Evolutionary conservation across 192 early-diverging fungal genomes (phyloP), one percentile per base, ranked within the genome.

Genomic region (Fimicolochytrium jonesii): DNA sequence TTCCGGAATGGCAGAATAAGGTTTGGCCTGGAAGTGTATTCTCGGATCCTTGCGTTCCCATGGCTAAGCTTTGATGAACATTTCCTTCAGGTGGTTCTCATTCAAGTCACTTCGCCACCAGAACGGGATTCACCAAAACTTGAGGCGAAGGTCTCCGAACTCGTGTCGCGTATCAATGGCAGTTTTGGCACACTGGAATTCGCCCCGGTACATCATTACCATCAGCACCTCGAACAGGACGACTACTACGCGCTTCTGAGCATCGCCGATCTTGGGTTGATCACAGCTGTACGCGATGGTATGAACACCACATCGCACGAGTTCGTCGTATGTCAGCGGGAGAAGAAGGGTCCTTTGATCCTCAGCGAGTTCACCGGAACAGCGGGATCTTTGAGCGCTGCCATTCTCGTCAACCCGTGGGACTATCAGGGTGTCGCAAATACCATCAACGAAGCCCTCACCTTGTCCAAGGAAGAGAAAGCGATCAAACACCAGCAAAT

Each of bases 231-330:
- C 53, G 92, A 94, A 55, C 86, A 84, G 5, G 94, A 99, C 70
- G 95, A 99, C 68, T 99, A 95, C 75, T 95, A 88, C 70, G 93
- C 92, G 0, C 72, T 99, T 34, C 77, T 99, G 11, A 86, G 83
- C 56, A 84, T 94, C 13, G 97, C 97, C n/a, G 93, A 99, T 67
- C 78, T 93, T 22, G 92, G 87, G 0, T 70, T 99, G 46, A 95
- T 95, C 61, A 97, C 95, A 0, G 81, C 86, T 30, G 82, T 95
- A 17, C 86, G 93, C 28, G 97, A 99, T 65, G 97, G 95, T 18
- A 97, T 99, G 97, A 97, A 97, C 68, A 95, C 95, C 0, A 91
- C 90, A 13, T 90, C 87, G 43, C 89, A 95, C 56, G 93, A 97
- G 71, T 97, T 87, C 69, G 87, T 94, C 9, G 88, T 97, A 28